Percentiles rank a stretch among this genome's conserved stretches.
These are phyloP conservation scores for Canavalia ensiformis DNA, from an alignment of 306 rosid genomes.

Conservation along the genomic window DNA sequence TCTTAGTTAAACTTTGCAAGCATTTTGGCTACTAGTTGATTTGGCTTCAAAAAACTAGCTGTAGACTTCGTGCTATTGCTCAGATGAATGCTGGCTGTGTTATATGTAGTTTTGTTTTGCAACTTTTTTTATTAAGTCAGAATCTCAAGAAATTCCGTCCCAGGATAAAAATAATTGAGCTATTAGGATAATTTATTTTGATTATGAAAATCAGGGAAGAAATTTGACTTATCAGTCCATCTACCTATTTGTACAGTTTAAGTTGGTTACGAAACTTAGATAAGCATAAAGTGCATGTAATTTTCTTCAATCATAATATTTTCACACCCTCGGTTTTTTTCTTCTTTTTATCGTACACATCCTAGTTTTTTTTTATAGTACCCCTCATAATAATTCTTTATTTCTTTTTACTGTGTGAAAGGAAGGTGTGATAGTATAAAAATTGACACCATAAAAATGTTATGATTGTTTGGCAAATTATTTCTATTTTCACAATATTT, in stretches of 20 bases:
- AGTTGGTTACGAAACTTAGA: conserved; percentile 16
- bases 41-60: conserved; percentile 34
- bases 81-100: conserved; percentile 35
- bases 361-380: background rate
- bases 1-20: conserved; percentile 22
- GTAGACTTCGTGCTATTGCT: conserved; percentile 42
- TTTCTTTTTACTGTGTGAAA: background rate
- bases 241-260: conserved; percentile 35
- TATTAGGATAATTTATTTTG: background rate
- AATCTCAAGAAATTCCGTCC: conserved; percentile 66
- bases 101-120: conserved; percentile 9
- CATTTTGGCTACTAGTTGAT: conserved; percentile 52
- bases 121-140: conserved; percentile 52
- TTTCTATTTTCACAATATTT: too few species aligned
- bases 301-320: background rate
- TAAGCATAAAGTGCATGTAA: conserved; percentile 9
- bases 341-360: background rate
- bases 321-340: background rate
- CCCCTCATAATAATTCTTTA: background rate
- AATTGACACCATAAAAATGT: background rate
- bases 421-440: background rate
- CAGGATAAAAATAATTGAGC: background rate
- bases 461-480: background rate
- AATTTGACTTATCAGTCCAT: conserved; percentile 5
- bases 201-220: conserved; percentile 21